Conservation (phyloP, 1,284 basidiomycete species). For the Irpex sp. region DNA sequence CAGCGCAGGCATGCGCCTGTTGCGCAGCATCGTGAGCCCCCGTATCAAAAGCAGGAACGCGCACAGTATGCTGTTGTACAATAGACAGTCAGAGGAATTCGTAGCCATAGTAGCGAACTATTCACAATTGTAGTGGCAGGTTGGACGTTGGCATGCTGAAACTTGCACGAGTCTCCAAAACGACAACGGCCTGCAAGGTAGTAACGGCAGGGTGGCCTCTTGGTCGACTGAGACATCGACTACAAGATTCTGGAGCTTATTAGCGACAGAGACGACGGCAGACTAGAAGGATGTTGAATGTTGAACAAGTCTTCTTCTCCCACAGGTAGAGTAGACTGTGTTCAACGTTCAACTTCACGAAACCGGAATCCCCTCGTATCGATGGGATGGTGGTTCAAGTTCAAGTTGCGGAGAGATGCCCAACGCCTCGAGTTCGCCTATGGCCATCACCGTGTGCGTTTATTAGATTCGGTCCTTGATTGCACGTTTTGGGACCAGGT, state of each 20-base stretch:
- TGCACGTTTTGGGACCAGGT: no score
- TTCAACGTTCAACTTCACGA: background rate
- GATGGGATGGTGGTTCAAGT: background rate
- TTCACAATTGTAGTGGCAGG: background rate
- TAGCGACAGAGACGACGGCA: background rate
- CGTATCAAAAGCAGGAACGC: no score
- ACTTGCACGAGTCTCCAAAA: background rate
- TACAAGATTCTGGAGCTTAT: background rate
- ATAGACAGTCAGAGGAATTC: background rate
- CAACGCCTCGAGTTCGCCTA: no score
- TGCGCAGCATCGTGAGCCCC: no score
- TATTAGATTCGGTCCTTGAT: no score
- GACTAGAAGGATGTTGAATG: background rate
- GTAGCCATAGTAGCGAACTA: background rate
- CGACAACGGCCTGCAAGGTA: background rate
- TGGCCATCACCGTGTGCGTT: no score
- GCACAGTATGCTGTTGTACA: background rate
- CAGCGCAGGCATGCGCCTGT: no score
- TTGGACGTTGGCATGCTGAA: background rate
- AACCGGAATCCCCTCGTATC: background rate
- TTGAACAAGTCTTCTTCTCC: background rate
- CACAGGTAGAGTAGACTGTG: background rate
- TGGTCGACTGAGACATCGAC: no score
- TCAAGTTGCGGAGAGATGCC: background rate
- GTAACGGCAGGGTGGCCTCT: background rate